phyloP scores from a whole-genome alignment of 176 grass and related monocot species.

The Elymus sibiricus region DNA sequence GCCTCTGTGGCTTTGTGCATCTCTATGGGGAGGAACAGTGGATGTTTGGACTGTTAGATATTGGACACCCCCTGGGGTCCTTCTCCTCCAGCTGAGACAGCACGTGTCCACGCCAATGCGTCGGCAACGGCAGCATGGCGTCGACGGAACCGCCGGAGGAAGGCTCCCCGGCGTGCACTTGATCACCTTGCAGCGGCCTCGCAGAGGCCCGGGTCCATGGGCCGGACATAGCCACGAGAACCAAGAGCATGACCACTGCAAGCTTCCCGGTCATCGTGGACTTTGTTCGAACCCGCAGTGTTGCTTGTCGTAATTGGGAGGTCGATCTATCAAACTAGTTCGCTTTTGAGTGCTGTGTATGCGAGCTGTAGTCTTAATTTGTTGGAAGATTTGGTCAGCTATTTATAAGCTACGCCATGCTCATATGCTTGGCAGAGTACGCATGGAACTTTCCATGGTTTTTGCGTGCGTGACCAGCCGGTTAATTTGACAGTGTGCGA shows the following conservation, averaged over 20 bases:
- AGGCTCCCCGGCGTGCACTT: slow-evolving; percentile 18
- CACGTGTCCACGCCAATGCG: not conserved
- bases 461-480: slow-evolving; percentile 12
- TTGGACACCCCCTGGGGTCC: not conserved
- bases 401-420: not conserved
- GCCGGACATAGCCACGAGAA: not conserved
- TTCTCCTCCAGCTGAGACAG: not conserved
- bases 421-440: no score
- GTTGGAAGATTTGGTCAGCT: not conserved
- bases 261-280: not conserved
- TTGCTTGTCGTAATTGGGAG: no score
- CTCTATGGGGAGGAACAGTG: not conserved
- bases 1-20: no score
- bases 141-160: slow-evolving; percentile 40
- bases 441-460: not conserved
- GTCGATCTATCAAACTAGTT: not conserved
- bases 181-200: slow-evolving; percentile 30
- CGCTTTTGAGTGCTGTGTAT: not conserved
- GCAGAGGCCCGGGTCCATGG: slow-evolving; percentile 26
- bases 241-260: not conserved
- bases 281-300: no score
- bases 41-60: not conserved
- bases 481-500: not conserved
- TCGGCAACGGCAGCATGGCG: slow-evolving; percentile 19
- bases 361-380: not conserved